phyloP scores from a whole-genome alignment of 2,329 filamentous ascomycete species.

The Neoscytalidium dimidiatum region DNA sequence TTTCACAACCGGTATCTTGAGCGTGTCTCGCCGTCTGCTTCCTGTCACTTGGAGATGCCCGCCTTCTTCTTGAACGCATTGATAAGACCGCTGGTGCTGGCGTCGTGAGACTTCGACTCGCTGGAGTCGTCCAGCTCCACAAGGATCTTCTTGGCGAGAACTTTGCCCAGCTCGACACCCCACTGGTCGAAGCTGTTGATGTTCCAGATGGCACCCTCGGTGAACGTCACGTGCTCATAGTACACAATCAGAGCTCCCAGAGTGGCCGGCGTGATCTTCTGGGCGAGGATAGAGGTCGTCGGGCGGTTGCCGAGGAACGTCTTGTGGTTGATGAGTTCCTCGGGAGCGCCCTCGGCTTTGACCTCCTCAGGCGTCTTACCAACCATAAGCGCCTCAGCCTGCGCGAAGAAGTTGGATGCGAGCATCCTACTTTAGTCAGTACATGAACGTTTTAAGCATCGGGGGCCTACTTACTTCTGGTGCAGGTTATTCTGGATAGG shows the following conservation, averaged over 20 bases:
- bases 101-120: conserved; percentile 74
- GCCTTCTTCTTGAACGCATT: conserved; percentile 86
- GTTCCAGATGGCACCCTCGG: conserved; percentile 97
- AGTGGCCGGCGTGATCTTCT: conserved; percentile 90
- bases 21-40: neutral
- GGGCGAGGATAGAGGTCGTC: conserved; percentile 90
- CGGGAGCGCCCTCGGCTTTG: conserved; percentile 70
- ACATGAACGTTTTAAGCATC: neutral
- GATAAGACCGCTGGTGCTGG: conserved; percentile 85
- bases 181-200: conserved; percentile 99
- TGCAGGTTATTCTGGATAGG: conserved; percentile 88
- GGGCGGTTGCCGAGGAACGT: conserved; percentile 97
- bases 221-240: conserved; percentile 98
- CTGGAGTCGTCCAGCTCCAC: conserved; percentile 80
- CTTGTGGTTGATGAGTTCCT: conserved; percentile 91
- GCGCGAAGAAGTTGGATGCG: conserved; percentile 87
- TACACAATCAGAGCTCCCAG: conserved; percentile 95
- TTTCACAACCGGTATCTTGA: conserved; percentile 7
- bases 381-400: conserved; percentile 88
- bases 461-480: conserved; percentile 64
- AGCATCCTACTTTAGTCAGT: conserved; percentile 63
- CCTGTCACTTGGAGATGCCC: conserved; percentile 35
- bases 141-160: conserved; percentile 71
- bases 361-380: conserved; percentile 83
- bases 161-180: conserved; percentile 98